Conservation (phyloP, 1,284 basidiomycete genomes). For the Ustilago vetiveriae region DNA sequence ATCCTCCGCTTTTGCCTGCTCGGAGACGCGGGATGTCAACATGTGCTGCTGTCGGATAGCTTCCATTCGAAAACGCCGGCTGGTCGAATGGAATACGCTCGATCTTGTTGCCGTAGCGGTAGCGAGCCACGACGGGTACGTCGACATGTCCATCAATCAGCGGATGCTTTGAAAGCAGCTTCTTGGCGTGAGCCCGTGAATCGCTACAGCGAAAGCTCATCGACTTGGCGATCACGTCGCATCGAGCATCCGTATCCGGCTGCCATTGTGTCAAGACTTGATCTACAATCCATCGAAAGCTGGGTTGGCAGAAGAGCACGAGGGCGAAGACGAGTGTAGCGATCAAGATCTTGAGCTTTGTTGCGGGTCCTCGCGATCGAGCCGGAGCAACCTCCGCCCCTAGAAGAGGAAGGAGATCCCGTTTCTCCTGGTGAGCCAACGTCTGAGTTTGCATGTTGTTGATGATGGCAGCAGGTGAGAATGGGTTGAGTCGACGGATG, state of each 20-base stretch:
- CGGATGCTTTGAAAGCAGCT: conserved; percentile 24
- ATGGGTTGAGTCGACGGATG: neutral
- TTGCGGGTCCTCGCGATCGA: neutral
- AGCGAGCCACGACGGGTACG: conserved; percentile 39
- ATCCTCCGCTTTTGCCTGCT: conserved; percentile 38
- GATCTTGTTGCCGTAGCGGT: conserved; percentile 38
- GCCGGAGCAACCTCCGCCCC: neutral
- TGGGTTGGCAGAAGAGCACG: neutral
- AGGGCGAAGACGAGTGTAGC: neutral
- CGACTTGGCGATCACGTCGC: neutral
- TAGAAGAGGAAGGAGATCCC: conserved; percentile 6
- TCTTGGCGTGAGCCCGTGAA: conserved; percentile 17
- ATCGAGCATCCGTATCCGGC: conserved; percentile 10
- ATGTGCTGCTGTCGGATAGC: conserved; percentile 22
- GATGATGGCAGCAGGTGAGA: neutral
- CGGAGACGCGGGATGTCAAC: conserved; percentile 50
- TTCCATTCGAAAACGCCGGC: conserved; percentile 22
- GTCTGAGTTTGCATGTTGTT: neutral
- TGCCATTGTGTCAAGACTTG: neutral
- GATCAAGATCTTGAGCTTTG: neutral
- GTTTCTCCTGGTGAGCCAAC: conserved; percentile 2
- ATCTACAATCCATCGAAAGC: conserved; percentile 1
- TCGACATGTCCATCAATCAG: conserved; percentile 53
- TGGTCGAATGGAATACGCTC: conserved; percentile 38
- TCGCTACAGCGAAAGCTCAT: conserved; percentile 15